Conservation (phyloP, 768 basidiomycete genomes). For the Boletus sp. region DNA sequence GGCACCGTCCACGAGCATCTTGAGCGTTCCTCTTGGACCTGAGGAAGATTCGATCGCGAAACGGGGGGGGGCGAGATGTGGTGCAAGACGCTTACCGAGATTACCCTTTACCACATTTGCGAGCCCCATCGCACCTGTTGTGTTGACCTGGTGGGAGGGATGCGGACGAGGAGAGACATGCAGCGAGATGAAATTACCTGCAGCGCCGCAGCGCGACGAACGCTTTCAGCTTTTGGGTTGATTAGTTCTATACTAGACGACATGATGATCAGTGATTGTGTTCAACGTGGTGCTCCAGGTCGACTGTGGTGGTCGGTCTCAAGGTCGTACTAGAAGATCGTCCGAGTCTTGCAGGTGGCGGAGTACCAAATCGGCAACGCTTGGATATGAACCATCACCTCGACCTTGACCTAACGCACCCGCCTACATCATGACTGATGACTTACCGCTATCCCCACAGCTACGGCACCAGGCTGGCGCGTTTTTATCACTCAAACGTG, state of each 20-base stretch:
- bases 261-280: slow-evolving; percentile 39
- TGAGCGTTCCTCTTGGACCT: slow-evolving; percentile 96
- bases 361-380: slow-evolving; percentile 32
- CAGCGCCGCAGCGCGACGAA: slow-evolving; percentile 83
- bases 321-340: slow-evolving; percentile 6
- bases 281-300: slow-evolving; percentile 21
- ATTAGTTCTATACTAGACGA: slow-evolving; percentile 88
- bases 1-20: slow-evolving; percentile 98
- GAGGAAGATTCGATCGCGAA: slow-evolving; percentile 24
- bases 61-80: slow-evolving; percentile 10
- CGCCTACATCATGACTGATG: slow-evolving; percentile 27
- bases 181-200: slow-evolving; percentile 53
- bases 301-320: slow-evolving; percentile 13
- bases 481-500: slow-evolving; percentile 31
- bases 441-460: slow-evolving; percentile 23
- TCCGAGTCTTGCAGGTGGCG: slow-evolving; percentile 17
- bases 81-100: slow-evolving; percentile 60
- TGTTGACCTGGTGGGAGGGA: slow-evolving; percentile 64
- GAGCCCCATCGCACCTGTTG: slow-evolving; percentile 93
- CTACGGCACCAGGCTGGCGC: slow-evolving; percentile 35
- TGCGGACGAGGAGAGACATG: slow-evolving; percentile 20
- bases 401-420: slow-evolving; percentile 24
- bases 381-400: slow-evolving; percentile 32
- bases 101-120: slow-evolving; percentile 97
- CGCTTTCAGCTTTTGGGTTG: slow-evolving; percentile 94